Evolutionary conservation across 768 basidiomycete species (phyloP), one percentile per base, ranked within the genome.

Genomic region (Neoboletus subvelutipes): DNA sequence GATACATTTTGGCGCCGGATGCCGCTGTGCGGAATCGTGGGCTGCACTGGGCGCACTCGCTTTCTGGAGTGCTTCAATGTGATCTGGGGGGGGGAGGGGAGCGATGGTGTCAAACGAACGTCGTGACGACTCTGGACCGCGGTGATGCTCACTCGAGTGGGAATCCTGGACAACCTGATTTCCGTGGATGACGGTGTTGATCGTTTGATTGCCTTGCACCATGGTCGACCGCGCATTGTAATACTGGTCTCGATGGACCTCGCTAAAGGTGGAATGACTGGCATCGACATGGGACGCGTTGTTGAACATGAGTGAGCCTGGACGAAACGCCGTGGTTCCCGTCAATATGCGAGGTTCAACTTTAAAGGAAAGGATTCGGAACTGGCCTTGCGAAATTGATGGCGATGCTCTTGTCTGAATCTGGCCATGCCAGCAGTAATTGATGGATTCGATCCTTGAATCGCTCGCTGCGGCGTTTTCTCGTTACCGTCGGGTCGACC

Each of bases 21-120:
- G 45, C 3, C 66, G 65, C 29, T 64, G 57, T n/a, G 63, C 66
- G 1, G 66, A 67, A 50, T 67, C 63, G 28, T 64, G 51, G 12
- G 63, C 45, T 37, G 65, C 65, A 28, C 66, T 64, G 1, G 53
- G 56, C 2, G 65, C 65, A 47, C 58, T 61, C 17, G 51, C 57
- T 33, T 52, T 66, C 1, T 41, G 59, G 36, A 67, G 62, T 0
- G 33, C 24, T 31, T 64, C 59, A 6, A 65, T 54, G 18, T 57
- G 53, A 46, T 50, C 65, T 67, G 7, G 4, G 17, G 10, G 11
- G 6, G 29, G 13, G 17, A 13, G 37, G 2, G 31, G 31, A n/a
- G n/a, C n/a, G n/a, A n/a, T 29, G 33, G 33, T 10, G 33, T 34
- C 33, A 34, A 34, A 13, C 5, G 5, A 12, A 4, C n/a, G 33